These are phyloP conservation scores for Mitragyna speciosa DNA, from an alignment of 257 asterid genomes.

Conservation along the genomic window DNA sequence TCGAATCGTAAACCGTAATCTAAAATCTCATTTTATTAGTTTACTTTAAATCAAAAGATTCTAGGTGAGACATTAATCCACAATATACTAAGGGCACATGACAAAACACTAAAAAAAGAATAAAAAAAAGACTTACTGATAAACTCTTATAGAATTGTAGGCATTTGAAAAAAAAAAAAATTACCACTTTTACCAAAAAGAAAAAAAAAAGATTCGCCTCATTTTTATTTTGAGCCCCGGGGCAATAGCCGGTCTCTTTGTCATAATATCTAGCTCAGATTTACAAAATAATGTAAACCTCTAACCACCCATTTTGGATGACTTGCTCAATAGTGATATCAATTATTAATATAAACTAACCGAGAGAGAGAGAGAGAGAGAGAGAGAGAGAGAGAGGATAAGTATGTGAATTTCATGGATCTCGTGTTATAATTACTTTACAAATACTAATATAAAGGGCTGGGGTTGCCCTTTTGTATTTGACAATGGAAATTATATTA, in stretches of 20 bases:
- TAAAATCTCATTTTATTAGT: too few relatives aligned
- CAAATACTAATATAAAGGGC: background rate
- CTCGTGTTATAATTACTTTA: slow-evolving; percentile 34
- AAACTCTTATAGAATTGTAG: too few relatives aligned
- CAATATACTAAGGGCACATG: background rate
- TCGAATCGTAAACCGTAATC: too few relatives aligned
- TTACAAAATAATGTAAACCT: background rate
- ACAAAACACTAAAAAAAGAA: too few relatives aligned
- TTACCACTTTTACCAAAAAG: too few relatives aligned
- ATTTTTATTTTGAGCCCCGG: too few relatives aligned
- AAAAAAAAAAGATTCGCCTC: too few relatives aligned
- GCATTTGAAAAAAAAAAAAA: too few relatives aligned
- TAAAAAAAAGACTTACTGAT: too few relatives aligned
- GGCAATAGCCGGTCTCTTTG: background rate
- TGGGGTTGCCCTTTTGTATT: background rate
- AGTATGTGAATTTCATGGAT: slow-evolving; percentile 30
- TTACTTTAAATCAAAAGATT: background rate
- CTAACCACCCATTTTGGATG: slow-evolving; percentile 1
- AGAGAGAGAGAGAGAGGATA: background rate
- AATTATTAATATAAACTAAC: background rate
- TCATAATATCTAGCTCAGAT: slow-evolving; percentile 2
- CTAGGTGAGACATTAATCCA: background rate
- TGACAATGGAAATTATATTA: background rate
- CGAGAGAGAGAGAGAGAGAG: background rate
- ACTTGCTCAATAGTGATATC: background rate